Evolutionary conservation across 805 yeast genomes (phyloP).

Genomic region (Candida loeiensis): DNA sequence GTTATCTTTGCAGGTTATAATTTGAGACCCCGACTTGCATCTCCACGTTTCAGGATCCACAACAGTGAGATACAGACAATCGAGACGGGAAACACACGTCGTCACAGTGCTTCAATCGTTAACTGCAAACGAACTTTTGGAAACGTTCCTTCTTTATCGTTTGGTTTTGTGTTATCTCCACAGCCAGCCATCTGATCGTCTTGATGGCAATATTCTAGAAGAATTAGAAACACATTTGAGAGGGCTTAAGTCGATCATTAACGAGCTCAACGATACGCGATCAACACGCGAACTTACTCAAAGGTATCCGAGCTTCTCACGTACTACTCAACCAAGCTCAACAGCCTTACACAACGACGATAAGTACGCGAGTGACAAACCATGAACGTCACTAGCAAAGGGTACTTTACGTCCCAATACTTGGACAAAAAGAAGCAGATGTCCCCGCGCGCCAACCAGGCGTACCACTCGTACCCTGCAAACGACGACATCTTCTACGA

Average conservation of each 20-base stretch:
- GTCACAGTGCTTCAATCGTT: too few relatives aligned
- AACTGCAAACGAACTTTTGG: too few relatives aligned
- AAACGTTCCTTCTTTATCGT: too few relatives aligned
- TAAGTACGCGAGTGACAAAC: neutral
- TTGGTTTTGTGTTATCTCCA: slow-evolving; percentile 1
- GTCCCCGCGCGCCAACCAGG: slow-evolving; percentile 7
- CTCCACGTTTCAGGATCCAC: too few relatives aligned
- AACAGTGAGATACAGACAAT: too few relatives aligned
- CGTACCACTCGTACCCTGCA: slow-evolving; percentile 3
- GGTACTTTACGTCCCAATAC: slow-evolving; percentile 38
- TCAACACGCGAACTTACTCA: too few relatives aligned
- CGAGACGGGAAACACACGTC: too few relatives aligned
- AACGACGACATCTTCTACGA: slow-evolving; percentile 1
- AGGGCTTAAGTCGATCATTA: too few relatives aligned
- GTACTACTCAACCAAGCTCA: neutral
- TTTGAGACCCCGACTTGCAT: too few relatives aligned
- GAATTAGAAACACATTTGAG: neutral
- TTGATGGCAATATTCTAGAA: neutral
- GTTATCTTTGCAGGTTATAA: too few relatives aligned
- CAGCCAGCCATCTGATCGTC: slow-evolving; percentile 8
- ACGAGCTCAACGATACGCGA: too few relatives aligned
- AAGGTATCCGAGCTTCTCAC: too few relatives aligned
- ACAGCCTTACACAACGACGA: neutral
- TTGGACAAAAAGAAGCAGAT: slow-evolving; percentile 21
- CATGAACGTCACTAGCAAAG: slow-evolving; percentile 42